Conservation (phyloP, 305 asterid species). For the Fraxinus velutina region DNA sequence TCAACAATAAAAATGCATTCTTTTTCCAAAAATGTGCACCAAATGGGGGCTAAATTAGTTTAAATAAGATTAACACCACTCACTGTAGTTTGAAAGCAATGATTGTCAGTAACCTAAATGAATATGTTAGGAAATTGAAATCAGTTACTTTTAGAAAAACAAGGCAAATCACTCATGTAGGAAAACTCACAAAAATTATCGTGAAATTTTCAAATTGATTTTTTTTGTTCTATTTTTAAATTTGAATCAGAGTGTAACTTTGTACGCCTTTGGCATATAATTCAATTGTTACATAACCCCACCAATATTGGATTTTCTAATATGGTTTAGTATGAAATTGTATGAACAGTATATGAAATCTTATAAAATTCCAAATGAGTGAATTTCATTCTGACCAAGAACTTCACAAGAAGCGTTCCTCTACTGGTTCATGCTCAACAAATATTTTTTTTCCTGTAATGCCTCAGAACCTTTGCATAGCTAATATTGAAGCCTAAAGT, state of each 20-base stretch:
- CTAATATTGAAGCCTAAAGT: background rate
- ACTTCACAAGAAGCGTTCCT: background rate
- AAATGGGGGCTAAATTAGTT: background rate
- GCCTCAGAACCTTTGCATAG: background rate
- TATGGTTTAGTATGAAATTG: background rate
- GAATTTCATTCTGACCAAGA: background rate
- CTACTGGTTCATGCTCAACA: background rate
- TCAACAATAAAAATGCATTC: no score
- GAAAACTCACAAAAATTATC: background rate
- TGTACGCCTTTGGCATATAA: slow-evolving; percentile 2
- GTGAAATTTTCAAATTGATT: background rate
- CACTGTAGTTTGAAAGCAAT: background rate
- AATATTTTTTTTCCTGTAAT: background rate
- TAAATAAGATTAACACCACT: background rate
- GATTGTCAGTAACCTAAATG: background rate
- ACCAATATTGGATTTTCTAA: background rate
- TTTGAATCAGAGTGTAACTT: background rate
- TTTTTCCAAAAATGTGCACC: no score
- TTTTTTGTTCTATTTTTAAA: background rate
- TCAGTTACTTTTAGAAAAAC: background rate
- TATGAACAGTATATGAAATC: background rate
- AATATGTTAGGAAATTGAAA: background rate
- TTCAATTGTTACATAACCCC: background rate
- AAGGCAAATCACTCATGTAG: background rate
- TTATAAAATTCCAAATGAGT: background rate